A percentile compares a stretch with the other conserved stretches of the same genome.
Conservation (phyloP, 139 green algal species). For the Microglena sp. region DNA sequence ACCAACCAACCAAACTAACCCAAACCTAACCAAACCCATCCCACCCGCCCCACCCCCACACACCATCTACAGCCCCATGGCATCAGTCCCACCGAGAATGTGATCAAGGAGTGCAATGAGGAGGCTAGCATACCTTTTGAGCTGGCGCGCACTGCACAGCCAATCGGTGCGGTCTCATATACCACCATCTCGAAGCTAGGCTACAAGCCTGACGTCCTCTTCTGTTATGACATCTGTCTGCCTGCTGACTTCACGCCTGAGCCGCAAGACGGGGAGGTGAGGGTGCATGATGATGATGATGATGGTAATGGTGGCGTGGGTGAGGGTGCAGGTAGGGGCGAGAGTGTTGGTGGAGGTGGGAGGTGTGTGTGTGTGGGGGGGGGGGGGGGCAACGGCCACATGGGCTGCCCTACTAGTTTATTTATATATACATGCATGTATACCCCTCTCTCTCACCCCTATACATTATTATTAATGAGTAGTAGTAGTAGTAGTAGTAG, state of each 20-base stretch:
- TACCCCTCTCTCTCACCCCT: too few relatives aligned
- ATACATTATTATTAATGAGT: too few relatives aligned
- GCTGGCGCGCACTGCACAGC: slow-evolving; percentile 40
- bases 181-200: slow-evolving; percentile 23
- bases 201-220: slow-evolving; percentile 85
- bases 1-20: too few relatives aligned
- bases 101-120: slow-evolving; percentile 91
- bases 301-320: neutral
- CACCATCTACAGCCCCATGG: slow-evolving; percentile 58
- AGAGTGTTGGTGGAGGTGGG: neutral
- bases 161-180: slow-evolving; percentile 54
- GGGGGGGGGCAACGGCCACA: neutral
- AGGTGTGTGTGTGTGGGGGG: neutral
- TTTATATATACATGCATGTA: too few relatives aligned
- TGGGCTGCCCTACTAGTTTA: too few relatives aligned
- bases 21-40: too few relatives aligned
- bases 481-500: too few relatives aligned
- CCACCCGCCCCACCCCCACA: too few relatives aligned
- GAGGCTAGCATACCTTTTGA: slow-evolving; percentile 76
- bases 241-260: slow-evolving; percentile 69
- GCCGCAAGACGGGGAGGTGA: slow-evolving; percentile 47
- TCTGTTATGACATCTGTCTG: slow-evolving; percentile 85
- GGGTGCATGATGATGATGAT: neutral
- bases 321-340: neutral
- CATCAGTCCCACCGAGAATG: slow-evolving; percentile 63